Evolutionary conservation across 768 basidiomycete species (phyloP), one percentile per base, ranked within the genome.

Genomic region (Austroboletus festivus): DNA sequence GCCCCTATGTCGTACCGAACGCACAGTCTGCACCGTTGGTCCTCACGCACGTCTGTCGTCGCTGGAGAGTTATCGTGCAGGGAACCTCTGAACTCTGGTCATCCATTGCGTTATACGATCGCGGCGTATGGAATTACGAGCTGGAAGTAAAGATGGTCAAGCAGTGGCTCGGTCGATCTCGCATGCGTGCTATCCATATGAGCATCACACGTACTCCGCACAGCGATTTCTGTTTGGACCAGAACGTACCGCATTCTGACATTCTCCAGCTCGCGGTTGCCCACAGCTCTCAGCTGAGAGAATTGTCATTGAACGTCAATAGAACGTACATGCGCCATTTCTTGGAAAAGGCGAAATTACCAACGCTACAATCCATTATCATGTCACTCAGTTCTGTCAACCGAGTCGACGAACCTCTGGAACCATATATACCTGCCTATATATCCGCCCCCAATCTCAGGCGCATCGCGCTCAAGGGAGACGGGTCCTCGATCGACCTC

Each of bases 71-170:
- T 6, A 54, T 71, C 47, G 57, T 47, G 19, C 56, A 60, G 15
- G 50, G 55, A 5, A 62, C 70, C 2, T 64, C 70, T 3, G 63
- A 68, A 46, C 46, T 69, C 1, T 69, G 68, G 68, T 53, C 64
- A 10, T 62, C 56, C 40, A 51, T 69, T 18, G 44, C 58, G 11
- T 44, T 69, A 7, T 31, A 45, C 9, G 68, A 69, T 38, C 52
- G 49, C n/a, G 68, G 65, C 18, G 46, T 52, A n/a, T 65, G 64
- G 64, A 68, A 63, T 39, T 53, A 46, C 30, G 56, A 59, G 8
- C 49, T 56, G 19, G 55, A 68, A 13, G 42, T 66, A 15, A 44
- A 44, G 23, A 68, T 65, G 66, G 42, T 54, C 12, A 44, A 52
- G 40, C 38, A 15, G 22, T 65, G 64, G 64, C 52, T 65, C 1